phyloP scores from a whole-genome alignment of 2,329 filamentous ascomycete genomes.

The Orbilia ellipsospora region DNA sequence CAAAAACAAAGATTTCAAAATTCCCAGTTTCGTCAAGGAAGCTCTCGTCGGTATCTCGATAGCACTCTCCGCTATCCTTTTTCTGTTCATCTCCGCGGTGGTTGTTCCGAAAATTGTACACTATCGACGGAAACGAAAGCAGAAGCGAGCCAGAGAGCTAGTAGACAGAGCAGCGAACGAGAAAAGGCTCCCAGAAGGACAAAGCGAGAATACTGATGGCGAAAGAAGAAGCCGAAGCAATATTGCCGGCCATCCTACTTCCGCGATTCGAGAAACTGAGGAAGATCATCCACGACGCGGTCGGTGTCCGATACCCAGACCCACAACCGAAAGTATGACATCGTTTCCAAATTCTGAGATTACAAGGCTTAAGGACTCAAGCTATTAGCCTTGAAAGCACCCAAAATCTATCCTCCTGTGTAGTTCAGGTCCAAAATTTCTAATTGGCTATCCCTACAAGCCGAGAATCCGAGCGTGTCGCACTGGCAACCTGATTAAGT shows the following conservation, averaged over 20 bases:
- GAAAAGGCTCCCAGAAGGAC: background rate
- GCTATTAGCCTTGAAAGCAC: background rate
- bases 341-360: background rate
- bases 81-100: slow-evolving; percentile 10
- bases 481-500: no score
- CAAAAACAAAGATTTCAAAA: slow-evolving; percentile 1
- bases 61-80: slow-evolving; percentile 19
- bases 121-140: background rate
- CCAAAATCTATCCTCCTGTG: background rate
- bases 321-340: background rate
- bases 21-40: slow-evolving; percentile 30
- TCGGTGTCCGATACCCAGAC: slow-evolving; percentile 7
- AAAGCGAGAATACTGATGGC: background rate
- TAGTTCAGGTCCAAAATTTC: background rate
- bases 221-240: slow-evolving; percentile 5
- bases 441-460: background rate
- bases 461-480: no score
- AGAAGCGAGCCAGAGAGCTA: background rate
- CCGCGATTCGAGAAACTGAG: background rate
- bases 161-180: background rate
- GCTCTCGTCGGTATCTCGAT: slow-evolving; percentile 30
- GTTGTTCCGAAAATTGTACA: slow-evolving; percentile 34
- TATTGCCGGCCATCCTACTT: background rate
- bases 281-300: slow-evolving; percentile 8
- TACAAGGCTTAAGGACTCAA: background rate